Percentiles rank a stretch among this genome's conserved stretches.
Evolutionary conservation across 1,139 yeast species (phyloP).

Genomic region (Geotrichum cucujoidarum): DNA sequence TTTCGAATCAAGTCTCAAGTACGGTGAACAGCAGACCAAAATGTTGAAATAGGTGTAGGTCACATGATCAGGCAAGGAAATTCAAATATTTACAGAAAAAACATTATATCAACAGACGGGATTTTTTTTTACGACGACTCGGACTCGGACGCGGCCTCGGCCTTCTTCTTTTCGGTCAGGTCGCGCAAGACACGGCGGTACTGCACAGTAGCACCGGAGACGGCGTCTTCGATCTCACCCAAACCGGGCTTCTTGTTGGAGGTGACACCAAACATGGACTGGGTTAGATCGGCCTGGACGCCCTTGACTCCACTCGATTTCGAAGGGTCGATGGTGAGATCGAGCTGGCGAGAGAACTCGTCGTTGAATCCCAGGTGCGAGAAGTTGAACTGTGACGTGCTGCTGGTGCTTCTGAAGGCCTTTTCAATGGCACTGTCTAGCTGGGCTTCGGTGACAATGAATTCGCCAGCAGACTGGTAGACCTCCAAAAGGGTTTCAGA

Average conservation of each 20-base stretch:
- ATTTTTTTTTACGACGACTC: too few species aligned
- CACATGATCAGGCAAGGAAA: slow-evolving; percentile 11
- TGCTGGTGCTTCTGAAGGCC: slow-evolving; percentile 41
- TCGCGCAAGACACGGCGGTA: slow-evolving; percentile 7
- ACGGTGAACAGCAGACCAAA: neutral
- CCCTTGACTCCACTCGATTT: slow-evolving; percentile 2
- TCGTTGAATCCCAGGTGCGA: slow-evolving; percentile 5
- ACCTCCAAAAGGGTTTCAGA: slow-evolving; percentile 59
- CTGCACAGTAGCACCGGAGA: slow-evolving; percentile 33
- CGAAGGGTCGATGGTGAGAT: slow-evolving; percentile 2
- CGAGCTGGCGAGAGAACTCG: slow-evolving; percentile 5
- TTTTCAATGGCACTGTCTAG: slow-evolving; percentile 52
- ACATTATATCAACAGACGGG: too few species aligned
- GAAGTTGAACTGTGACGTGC: slow-evolving; percentile 14
- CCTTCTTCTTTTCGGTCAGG: slow-evolving; percentile 1
- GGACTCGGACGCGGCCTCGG: slow-evolving; percentile 1
- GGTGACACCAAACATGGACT: slow-evolving; percentile 29
- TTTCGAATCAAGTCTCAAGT: too few species aligned
- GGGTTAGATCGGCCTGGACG: slow-evolving; percentile 21
- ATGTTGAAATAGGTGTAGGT: neutral
- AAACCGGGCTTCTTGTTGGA: slow-evolving; percentile 47
- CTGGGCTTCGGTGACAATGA: slow-evolving; percentile 61
- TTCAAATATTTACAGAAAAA: neutral
- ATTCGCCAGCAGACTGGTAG: slow-evolving; percentile 64
- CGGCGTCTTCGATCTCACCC: slow-evolving; percentile 42